These are phyloP conservation scores for Cryptococcus sp. DNA, from an alignment of 1,284 basidiomycete species.

Conservation along the genomic window DNA sequence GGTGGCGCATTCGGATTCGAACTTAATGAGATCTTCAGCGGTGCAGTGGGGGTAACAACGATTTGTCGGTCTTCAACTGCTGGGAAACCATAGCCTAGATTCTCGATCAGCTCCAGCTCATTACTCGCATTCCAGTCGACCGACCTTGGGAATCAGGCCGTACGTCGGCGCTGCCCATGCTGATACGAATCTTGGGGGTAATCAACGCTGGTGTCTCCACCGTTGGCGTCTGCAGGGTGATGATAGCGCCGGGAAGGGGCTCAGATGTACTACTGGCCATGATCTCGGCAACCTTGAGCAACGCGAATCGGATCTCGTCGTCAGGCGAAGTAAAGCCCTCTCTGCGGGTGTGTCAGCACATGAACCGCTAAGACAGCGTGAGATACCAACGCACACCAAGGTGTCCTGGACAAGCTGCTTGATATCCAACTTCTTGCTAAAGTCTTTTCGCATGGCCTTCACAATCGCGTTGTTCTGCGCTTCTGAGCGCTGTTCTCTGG, in stretches of 20 bases:
- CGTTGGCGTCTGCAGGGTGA: constrained; percentile 76
- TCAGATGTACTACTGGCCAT: constrained; percentile 81
- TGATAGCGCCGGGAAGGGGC: constrained; percentile 78
- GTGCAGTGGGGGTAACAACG: constrained; percentile 40
- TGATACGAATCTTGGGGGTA: constrained; percentile 48
- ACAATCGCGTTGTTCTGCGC: constrained; percentile 57
- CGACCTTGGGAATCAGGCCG: constrained; percentile 17
- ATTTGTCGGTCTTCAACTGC: constrained; percentile 6
- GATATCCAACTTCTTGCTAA: constrained; percentile 69
- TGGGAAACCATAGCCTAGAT: constrained; percentile 33
- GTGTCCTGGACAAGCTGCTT: constrained; percentile 58
- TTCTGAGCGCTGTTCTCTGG: constrained; percentile 29
- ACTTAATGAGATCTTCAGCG: constrained; percentile 51
- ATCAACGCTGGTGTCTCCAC: constrained; percentile 60
- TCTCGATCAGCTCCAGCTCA: not conserved
- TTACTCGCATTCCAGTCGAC: not conserved
- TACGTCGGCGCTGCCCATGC: constrained; percentile 23
- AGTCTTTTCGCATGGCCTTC: constrained; percentile 83
- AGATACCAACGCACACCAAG: constrained; percentile 29
- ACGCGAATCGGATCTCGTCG: constrained; percentile 82
- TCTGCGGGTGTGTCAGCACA: constrained; percentile 18
- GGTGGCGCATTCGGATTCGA: constrained; percentile 26
- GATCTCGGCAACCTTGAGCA: constrained; percentile 89
- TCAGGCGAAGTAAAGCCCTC: constrained; percentile 61
- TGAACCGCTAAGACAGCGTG: not conserved